These are phyloP conservation scores for Aphanoascus verrucosus DNA, from an alignment of 2,329 filamentous ascomycete species.

Conservation along the genomic window DNA sequence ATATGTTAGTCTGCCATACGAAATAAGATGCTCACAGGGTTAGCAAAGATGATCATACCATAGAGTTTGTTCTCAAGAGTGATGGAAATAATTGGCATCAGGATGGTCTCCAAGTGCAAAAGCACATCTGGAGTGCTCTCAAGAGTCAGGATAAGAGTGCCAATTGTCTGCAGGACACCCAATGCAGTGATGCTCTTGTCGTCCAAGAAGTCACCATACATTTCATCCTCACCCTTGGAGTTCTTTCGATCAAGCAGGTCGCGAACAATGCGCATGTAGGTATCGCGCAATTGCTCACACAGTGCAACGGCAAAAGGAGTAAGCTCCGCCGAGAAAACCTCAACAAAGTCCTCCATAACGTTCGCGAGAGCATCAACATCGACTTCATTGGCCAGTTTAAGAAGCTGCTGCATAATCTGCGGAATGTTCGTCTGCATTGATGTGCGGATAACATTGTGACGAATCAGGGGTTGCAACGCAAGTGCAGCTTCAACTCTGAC, in stretches of 20 bases:
- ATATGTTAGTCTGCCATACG: background rate
- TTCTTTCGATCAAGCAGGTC: slow-evolving; percentile 80
- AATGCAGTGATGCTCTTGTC: slow-evolving; percentile 98
- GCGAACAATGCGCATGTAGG: slow-evolving; percentile 84
- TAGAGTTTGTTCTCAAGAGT: slow-evolving; percentile 97
- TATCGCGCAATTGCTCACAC: slow-evolving; percentile 90
- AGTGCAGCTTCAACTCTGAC: slow-evolving; percentile 90
- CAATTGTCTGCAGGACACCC: slow-evolving; percentile 93
- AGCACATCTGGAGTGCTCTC: slow-evolving; percentile 96
- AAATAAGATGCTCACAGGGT: background rate
- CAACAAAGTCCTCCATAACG: slow-evolving; percentile 99
- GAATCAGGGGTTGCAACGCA: slow-evolving; percentile 86
- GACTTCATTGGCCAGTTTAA: slow-evolving; percentile 94
- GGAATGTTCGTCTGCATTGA: slow-evolving; percentile 98
- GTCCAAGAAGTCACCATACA: slow-evolving; percentile 82
- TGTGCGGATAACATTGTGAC: slow-evolving; percentile 83
- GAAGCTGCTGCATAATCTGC: slow-evolving; percentile 96
- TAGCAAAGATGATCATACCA: slow-evolving; percentile 38
- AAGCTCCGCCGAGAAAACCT: slow-evolving; percentile 93
- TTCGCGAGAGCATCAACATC: slow-evolving; percentile 95
- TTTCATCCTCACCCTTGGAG: slow-evolving; percentile 60
- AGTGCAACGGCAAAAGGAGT: slow-evolving; percentile 94
- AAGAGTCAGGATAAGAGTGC: slow-evolving; percentile 87
- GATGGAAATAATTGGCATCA: slow-evolving; percentile 94
- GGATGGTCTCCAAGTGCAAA: slow-evolving; percentile 81